Percentiles rank a stretch among this genome's conserved stretches.
These are phyloP conservation scores for Phytopythium mirpurense DNA, from an alignment of 352 stramenopile genomes.

Conservation along the genomic window DNA sequence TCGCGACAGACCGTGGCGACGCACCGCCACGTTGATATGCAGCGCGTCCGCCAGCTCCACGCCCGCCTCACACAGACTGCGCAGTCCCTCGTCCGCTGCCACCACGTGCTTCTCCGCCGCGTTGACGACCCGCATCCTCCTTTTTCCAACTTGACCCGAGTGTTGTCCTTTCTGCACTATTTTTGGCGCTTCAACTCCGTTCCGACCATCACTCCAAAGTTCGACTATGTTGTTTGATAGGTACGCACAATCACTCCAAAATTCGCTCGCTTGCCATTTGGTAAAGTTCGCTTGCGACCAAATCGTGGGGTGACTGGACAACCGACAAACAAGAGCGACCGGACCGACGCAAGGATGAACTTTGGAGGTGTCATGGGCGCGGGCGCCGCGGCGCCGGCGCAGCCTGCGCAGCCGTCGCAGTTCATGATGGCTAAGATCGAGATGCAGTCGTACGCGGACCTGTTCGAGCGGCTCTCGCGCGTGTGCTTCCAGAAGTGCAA, in stretches of 20 bases:
- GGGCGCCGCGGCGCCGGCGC: conserved; percentile 29
- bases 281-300: no score
- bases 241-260: no score
- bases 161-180: no score
- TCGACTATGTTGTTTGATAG: no score
- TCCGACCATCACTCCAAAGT: no score
- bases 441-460: conserved; percentile 88
- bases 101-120: conserved; percentile 38
- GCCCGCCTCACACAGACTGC: conserved; percentile 19
- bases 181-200: no score
- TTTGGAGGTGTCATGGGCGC: conserved; percentile 72
- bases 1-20: no score
- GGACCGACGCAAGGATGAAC: conserved; percentile 55
- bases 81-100: conserved; percentile 47
- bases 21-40: conserved; percentile 60
- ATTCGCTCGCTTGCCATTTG: no score
- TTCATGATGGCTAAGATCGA: conserved; percentile 90
- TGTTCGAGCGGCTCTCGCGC: conserved; percentile 89
- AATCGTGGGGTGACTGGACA: no score
- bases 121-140: conserved; percentile 37
- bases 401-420: conserved; percentile 67
- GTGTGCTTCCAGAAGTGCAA: conserved; percentile 95
- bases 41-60: conserved; percentile 17
- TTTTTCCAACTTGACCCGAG: background rate
- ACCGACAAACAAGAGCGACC: background rate